Percentiles rank a stretch among this genome's conserved stretches.
Conservation (phyloP, 441 rosid species). For the Croton laevigatus region DNA sequence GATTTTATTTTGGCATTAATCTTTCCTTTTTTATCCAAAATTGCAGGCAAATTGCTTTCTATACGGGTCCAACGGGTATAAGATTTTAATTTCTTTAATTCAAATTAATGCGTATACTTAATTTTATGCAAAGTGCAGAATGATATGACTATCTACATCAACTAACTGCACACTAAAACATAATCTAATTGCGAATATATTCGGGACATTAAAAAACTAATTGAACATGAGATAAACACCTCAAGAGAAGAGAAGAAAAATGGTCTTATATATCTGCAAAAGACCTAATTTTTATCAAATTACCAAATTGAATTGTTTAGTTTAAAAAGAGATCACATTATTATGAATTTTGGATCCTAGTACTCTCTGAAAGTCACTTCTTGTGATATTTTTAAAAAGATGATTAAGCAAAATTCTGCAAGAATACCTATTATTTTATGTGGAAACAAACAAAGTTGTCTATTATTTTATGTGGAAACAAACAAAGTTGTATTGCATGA, state of each 20-base stretch:
- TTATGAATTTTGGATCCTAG: not conserved
- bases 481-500: not conserved
- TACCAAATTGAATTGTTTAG: not conserved
- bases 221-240: too few relatives aligned
- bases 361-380: not conserved
- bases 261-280: too few relatives aligned
- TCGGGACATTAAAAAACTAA: too few relatives aligned
- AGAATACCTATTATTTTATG: not conserved
- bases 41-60: slow-evolving; percentile 79
- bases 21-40: slow-evolving; percentile 3
- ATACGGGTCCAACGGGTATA: slow-evolving; percentile 86
- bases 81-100: not conserved
- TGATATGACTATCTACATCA: too few relatives aligned
- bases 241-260: too few relatives aligned
- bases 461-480: not conserved
- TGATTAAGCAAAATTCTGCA: not conserved
- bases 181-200: too few relatives aligned
- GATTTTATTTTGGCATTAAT: not conserved
- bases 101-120: too few relatives aligned
- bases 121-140: too few relatives aligned
- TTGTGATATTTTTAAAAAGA: not conserved
- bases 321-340: not conserved
- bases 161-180: too few relatives aligned
- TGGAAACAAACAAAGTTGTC: not conserved
- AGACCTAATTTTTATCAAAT: too few relatives aligned